These are phyloP conservation scores for Apophysomyces trapeziformis DNA, from an alignment of 371 early-diverging fungal genomes.

Conservation along the genomic window DNA sequence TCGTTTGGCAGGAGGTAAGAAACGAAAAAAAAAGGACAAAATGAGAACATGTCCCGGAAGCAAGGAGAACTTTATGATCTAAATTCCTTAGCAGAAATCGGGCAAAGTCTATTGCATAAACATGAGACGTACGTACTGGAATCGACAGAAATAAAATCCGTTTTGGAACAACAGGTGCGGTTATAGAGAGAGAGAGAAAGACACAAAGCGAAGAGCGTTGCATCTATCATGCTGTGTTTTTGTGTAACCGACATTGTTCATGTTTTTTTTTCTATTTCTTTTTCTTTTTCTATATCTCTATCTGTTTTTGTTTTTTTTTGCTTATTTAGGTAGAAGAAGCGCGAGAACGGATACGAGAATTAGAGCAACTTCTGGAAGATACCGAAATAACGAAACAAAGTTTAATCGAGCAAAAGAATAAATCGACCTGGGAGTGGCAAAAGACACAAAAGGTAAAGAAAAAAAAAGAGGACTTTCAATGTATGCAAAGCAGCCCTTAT, in stretches of 20 bases:
- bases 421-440: slow-evolving; percentile 38
- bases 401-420: slow-evolving; percentile 31
- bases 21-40: background rate
- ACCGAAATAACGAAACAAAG: slow-evolving; percentile 31
- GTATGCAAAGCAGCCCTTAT: background rate
- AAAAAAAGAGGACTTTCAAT: background rate
- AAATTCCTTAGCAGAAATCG: slow-evolving; percentile 31
- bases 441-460: slow-evolving; percentile 37
- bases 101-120: slow-evolving; percentile 43
- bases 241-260: slow-evolving; percentile 24
- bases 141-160: slow-evolving; percentile 29
- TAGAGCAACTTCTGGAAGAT: slow-evolving; percentile 31
- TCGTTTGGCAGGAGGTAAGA: slow-evolving; percentile 46
- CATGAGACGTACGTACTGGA: slow-evolving; percentile 43
- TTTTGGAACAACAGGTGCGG: slow-evolving; percentile 31
- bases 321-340: slow-evolving; percentile 31
- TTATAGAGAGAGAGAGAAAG: slow-evolving; percentile 11
- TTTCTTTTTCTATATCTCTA: slow-evolving; percentile 2
- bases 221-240: slow-evolving; percentile 17
- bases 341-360: slow-evolving; percentile 23
- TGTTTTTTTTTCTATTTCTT: slow-evolving; percentile 12
- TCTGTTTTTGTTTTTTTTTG: slow-evolving; percentile 11
- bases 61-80: background rate
- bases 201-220: background rate
- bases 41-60: background rate